Base-by-base conservation (phyloP, 164 flowering plant genomes). In the Nymphaea colorata region DNA sequence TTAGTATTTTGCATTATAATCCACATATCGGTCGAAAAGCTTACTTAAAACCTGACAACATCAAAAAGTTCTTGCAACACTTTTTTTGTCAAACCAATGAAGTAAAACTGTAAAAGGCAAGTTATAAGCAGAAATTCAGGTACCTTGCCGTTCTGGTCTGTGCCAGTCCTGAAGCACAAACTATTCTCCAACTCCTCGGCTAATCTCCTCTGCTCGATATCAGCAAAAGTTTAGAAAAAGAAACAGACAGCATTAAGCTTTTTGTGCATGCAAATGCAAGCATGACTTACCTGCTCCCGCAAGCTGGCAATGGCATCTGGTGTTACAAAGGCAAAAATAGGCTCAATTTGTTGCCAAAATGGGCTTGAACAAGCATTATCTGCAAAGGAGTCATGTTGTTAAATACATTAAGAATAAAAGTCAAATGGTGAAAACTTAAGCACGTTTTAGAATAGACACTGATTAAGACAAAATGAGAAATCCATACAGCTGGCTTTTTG, bases 301-400 rank as follows among this genome's bases (percentile, higher is more conserved):
- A 91, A 79, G 76, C 71, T 82, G 51, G 87, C 76, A 45, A 62
- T 61, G 59, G 82, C 89, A 64, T 77, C 91, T 42, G 76, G 64
- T 67, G 80, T 78, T 64, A 78, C 68, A 70, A 78, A 73, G 66
- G 83, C 69, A 81, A 89, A 89, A 61, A 75, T 17, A 10, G 81
- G 79, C 71, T 87, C 87, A 78, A 85, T 76, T 78, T 79, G 84
- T 81, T 86, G 85, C 97, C 97, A 91, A 74, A 91, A 89, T 61
- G 85, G 51, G 71, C 85, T 71, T 65, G 88, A 68, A 73, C 87
- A 85, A 41, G 82, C 79, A 76, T 70, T 70, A 81, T 80, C 96
- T 89, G 78, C 70, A 83, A 17, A 64, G 12, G 18, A 1, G 36
- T 25, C 36, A 25, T 25, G 36, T 25, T 25, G 0, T 25, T 25